Evolutionary conservation across 345 rosid species (phyloP).

Genomic region (Pelargonium nanum): DNA sequence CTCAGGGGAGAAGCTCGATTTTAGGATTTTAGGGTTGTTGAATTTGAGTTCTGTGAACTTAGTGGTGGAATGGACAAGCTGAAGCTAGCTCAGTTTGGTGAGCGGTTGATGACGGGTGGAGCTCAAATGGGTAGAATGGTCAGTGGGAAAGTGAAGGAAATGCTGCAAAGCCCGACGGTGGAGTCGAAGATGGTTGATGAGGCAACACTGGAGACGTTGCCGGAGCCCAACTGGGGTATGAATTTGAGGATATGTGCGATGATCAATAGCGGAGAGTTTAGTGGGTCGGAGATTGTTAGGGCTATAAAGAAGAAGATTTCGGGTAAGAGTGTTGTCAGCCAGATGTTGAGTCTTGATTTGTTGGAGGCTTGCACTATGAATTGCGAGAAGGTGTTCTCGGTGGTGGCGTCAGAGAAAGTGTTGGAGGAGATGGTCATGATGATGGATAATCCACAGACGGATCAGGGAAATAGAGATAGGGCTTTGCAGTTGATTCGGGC

Average conservation of each 20-base stretch:
- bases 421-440: conserved; percentile 84
- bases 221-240: conserved; percentile 82
- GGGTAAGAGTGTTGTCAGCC: conserved; percentile 42
- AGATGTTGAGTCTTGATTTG: conserved; percentile 63
- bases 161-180: conserved; percentile 64
- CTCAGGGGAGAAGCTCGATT: too few relatives aligned
- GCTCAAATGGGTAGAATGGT: conserved; percentile 75
- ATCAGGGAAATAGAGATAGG: conserved; percentile 40
- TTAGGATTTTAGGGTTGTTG: background rate
- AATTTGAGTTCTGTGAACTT: conserved; percentile 5
- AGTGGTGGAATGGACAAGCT: conserved; percentile 46
- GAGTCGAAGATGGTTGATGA: conserved; percentile 83
- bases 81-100: conserved; percentile 65
- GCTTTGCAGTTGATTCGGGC: conserved; percentile 62
- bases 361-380: conserved; percentile 67
- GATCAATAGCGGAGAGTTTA: conserved; percentile 63
- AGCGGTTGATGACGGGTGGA: conserved; percentile 60
- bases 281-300: conserved; percentile 51
- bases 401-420: conserved; percentile 63
- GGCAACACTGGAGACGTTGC: conserved; percentile 61
- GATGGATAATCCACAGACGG: conserved; percentile 44
- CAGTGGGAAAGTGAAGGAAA: conserved; percentile 72
- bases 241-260: conserved; percentile 76
- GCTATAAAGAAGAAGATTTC: conserved; percentile 67
- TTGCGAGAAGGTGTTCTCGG: conserved; percentile 70